Evolutionary conservation across 139 green algal genomes (phyloP).

Genomic region (Coelastrella sp.): DNA sequence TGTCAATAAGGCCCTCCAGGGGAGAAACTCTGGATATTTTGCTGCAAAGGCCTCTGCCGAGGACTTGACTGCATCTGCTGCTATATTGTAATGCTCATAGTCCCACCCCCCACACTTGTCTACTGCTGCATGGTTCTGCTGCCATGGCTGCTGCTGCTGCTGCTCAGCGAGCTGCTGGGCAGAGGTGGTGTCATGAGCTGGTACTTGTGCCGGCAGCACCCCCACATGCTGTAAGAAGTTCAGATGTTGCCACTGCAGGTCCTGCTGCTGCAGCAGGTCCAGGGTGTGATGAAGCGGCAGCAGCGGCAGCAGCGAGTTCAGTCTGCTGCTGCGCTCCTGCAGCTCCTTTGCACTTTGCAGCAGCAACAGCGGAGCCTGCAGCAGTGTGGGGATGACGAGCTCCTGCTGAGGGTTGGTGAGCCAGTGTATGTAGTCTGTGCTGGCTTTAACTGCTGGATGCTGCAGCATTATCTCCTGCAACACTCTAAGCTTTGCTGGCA

Average conservation of each 20-base stretch:
- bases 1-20: neutral
- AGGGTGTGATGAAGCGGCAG: neutral
- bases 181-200: neutral
- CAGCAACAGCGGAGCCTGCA: neutral
- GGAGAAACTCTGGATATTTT: neutral
- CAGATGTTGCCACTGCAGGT: slow-evolving; percentile 14
- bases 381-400: neutral
- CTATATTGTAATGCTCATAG: neutral
- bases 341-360: slow-evolving; percentile 1
- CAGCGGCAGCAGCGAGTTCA: neutral
- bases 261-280: neutral
- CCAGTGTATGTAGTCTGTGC: neutral
- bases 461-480: neutral
- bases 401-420: neutral
- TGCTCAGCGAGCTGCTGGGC: neutral
- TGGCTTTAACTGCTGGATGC: neutral
- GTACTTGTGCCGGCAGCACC: neutral
- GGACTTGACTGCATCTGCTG: neutral
- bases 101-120: neutral
- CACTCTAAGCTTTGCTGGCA: neutral
- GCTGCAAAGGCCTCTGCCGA: neutral
- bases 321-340: neutral
- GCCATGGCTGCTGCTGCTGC: neutral
- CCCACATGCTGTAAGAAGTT: neutral
- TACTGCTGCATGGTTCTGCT: neutral